phyloP scores from a whole-genome alignment of 2,329 filamentous ascomycete genomes.

The Aspergillus brasiliensis region DNA sequence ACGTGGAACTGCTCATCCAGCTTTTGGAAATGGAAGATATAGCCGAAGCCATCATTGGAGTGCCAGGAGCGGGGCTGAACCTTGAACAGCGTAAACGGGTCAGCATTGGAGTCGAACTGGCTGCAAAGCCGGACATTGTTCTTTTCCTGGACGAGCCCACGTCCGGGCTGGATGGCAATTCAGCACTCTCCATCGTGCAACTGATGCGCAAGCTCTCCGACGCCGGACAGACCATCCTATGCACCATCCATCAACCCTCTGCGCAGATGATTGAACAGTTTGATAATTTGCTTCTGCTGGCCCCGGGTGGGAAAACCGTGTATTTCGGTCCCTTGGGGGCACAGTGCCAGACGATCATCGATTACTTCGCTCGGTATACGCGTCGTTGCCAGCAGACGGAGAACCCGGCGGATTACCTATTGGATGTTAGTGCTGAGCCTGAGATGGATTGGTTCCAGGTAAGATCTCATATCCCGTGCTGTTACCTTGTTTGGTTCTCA shows the following conservation, averaged over 20 bases:
- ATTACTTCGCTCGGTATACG: slow-evolving; percentile 8
- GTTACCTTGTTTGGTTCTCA: no score
- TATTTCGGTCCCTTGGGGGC: slow-evolving; percentile 47
- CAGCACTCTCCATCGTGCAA: slow-evolving; percentile 58
- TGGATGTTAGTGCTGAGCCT: slow-evolving; percentile 36
- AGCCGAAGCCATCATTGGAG: slow-evolving; percentile 64
- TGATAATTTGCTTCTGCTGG: slow-evolving; percentile 55
- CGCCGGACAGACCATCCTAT: slow-evolving; percentile 56
- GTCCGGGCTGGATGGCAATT: slow-evolving; percentile 58
- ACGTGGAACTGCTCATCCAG: slow-evolving; percentile 64
- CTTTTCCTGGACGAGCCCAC: slow-evolving; percentile 63
- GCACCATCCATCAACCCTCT: slow-evolving; percentile 61
- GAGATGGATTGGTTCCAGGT: no score
- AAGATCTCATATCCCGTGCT: no score
- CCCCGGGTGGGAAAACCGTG: slow-evolving; percentile 52
- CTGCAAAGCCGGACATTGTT: slow-evolving; percentile 44
- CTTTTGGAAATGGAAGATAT: slow-evolving; percentile 67
- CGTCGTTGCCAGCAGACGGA: background rate
- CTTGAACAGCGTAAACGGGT: slow-evolving; percentile 45
- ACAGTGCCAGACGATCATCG: slow-evolving; percentile 15
- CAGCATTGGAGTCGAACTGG: slow-evolving; percentile 30
- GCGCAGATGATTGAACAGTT: slow-evolving; percentile 57
- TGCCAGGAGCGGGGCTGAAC: slow-evolving; percentile 58
- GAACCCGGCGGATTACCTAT: slow-evolving; percentile 11
- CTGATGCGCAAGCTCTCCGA: slow-evolving; percentile 59